Evolutionary conservation across 2,329 filamentous ascomycete species (phyloP), one percentile per base, ranked within the genome.

Genomic region (Nakataea oryzae): DNA sequence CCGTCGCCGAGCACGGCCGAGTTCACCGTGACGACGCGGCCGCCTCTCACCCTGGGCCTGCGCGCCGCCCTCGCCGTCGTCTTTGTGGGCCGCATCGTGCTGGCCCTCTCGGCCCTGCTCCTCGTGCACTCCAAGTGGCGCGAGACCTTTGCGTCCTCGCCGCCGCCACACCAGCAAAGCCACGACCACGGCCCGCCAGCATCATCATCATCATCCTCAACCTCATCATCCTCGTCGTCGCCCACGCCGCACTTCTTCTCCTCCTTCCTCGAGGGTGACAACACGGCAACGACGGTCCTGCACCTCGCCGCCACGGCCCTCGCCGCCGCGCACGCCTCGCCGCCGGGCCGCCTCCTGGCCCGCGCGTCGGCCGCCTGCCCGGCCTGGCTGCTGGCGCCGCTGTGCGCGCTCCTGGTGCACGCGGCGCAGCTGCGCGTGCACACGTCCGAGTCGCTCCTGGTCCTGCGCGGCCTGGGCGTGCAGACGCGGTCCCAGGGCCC

Each of bases 1-100:
- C 89, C 90, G 59, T 93, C 95, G 28, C 88, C 91, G 58, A 96
- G 92, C 3, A 96, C 95, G n/a, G 87, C 90, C 72, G 89, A 90
- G 67, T 97, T 93, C 80, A 96, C 89, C 32, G 90, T 97, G 62
- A 95, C 93, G 47, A 97, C 93, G 63, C 85, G 86, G 57, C 75
- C 77, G 0, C 71, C 76, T 4, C 81, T 75, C 5, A 82, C 81
- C 0, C 64, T 82, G 21, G 69, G 80, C 2, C 74, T 81, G 8
- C 80, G 78, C 54, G 65, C 81, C 41, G 70, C 82, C 26, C 73
- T 80, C 60, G 64, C 72, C 57, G 65, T 80, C 57, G 74, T 82
- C 50, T 69, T 79, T 63, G 67, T 78, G 62, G 60, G 77, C 34
- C 78, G 81, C 41, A 63, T 82, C 54, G 64, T 74, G 63, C 66